Evolutionary conservation across 129 eudicot genomes (phyloP), one percentile per base, ranked within the genome.

Genomic region (Tagetes erecta): DNA sequence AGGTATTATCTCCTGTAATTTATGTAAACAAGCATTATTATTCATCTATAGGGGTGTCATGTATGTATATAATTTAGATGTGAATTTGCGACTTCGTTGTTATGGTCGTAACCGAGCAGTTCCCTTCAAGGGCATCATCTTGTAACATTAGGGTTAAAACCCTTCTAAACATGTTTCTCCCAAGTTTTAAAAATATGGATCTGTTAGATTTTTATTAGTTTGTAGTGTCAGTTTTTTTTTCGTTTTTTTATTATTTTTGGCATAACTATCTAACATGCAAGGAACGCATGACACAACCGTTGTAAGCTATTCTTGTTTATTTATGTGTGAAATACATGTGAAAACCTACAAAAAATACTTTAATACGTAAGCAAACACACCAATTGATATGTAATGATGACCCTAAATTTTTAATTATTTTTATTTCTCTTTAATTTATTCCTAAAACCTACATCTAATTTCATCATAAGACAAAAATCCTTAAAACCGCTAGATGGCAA

Each of bases 11-110:
- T 71, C 59, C 52, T 41, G 82, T 71, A 42, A 65, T 65, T 66
- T 79, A 72, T 79, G 83, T 72, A 78, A 59, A 78, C 39, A 72
- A 53, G 68, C 27, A 20, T 20, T 20, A 20, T 20, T 46, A 49
- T 71, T 38, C 8, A 45, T 47, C 31, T 57, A 8, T 57, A 77
- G 76, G 64, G 31, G 50, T 31, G 44, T 74, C 0, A 5, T 7
- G 35, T 74, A 45, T 74, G 20, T 72, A 55, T 71, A 40, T 51
- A 71, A 62, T n/a, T 55, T 45, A 8, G 58, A 35, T 71, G 35
- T 35, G 30, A 45, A 20, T 20, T 44, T 69, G 34, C 42, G n/a
- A 58, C 35, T 12, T 31, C 44, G 42, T 31, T 47, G 40, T 41
- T 40, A 52, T n/a, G 20, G 64, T 38, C 5, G 14, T 70, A n/a